Base-by-base conservation (phyloP, 2,329 filamentous ascomycete species). In the Ilyonectria sp. region DNA sequence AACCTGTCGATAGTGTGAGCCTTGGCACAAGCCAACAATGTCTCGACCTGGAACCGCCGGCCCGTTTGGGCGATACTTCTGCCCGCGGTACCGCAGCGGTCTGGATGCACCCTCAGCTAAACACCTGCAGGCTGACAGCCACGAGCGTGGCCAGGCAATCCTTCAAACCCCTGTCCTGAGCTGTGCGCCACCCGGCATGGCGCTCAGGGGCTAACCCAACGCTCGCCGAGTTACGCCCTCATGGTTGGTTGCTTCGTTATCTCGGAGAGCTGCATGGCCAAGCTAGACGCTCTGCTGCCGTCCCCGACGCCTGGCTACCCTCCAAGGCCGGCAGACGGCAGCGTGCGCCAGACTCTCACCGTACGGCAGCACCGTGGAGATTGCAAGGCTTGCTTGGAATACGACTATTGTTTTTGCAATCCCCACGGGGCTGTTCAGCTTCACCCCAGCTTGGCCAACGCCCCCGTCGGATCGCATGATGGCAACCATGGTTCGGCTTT, bases 391-490 rank as follows among this genome's bases (percentile, higher is more conserved):
- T 17, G 37, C 26, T 33, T 10, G 17, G 15, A 23, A 46, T n/a
- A 47, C 21, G 7, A 46, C n/a, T 54, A 44, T 47, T 54, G 2
- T 43, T 46, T 44, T 43, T 40, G 26, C 29, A 26, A 26, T 46
- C 17, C 37, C 13, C 19, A 44, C 47, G 10, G 11, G 37, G 61
- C 23, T 49, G 17, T 33, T 52, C 31, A 50, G 37, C 21, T 35
- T 37, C 17, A 15, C 43, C 5, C 11, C 29, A 6, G 33, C 33
- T 29, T n/a, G n/a, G 15, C 57, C 21, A 40, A 40, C 19, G 33
- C 44, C 43, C n/a, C 52, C 29, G 26, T 68, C 31, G 17, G 64
- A 56, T 29, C 70, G 69, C 68, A 71, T 71, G 60, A 71, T 71
- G 53, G 65, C 44, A 56, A n/a, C 46, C 40, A 19, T 35, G 56